phyloP scores from a whole-genome alignment of 805 yeast genomes.

The Starmerella cellae region DNA sequence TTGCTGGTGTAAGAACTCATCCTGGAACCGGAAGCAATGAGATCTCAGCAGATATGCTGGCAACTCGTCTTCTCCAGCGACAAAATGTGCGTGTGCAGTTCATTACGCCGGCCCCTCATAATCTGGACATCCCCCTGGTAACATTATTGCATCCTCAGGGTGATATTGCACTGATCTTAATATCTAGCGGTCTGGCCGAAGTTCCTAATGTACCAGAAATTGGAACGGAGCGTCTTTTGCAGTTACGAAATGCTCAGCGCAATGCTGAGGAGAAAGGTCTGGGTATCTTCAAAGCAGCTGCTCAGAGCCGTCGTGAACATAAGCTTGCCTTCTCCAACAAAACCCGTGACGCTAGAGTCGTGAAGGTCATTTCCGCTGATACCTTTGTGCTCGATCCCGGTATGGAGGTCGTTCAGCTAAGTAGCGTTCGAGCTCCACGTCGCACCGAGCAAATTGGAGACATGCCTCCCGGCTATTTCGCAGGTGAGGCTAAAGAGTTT shows the following conservation, averaged over 20 bases:
- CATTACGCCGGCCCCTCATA: constrained; percentile 39
- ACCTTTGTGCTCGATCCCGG: constrained; percentile 44
- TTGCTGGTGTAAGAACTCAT: constrained; percentile 54
- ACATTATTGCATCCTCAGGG: constrained; percentile 62
- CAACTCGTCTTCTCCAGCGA: constrained; percentile 45
- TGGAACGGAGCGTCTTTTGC: constrained; percentile 51
- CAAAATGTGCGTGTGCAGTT: constrained; percentile 40
- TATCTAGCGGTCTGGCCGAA: constrained; percentile 58
- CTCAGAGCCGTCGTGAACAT: constrained; percentile 37
- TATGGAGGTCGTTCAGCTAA: constrained; percentile 48
- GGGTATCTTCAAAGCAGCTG: constrained; percentile 11
- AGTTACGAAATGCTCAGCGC: constrained; percentile 51
- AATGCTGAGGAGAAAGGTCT: constrained; percentile 34
- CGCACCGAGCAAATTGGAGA: constrained; percentile 27
- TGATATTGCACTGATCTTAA: constrained; percentile 52
- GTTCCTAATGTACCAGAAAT: constrained; percentile 70
- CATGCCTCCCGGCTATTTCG: constrained; percentile 36
- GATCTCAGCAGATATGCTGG: constrained; percentile 11
- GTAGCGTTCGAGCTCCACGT: constrained; percentile 67
- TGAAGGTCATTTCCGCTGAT: constrained; percentile 55
- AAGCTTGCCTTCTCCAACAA: constrained; percentile 20
- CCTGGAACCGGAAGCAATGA: constrained; percentile 26
- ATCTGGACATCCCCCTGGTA: constrained; percentile 34
- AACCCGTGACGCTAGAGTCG: constrained; percentile 39
- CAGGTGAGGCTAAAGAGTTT: constrained; percentile 58